These are phyloP conservation scores for Letharia lupina DNA, from an alignment of 495 filamentous ascomycete genomes.

Conservation along the genomic window DNA sequence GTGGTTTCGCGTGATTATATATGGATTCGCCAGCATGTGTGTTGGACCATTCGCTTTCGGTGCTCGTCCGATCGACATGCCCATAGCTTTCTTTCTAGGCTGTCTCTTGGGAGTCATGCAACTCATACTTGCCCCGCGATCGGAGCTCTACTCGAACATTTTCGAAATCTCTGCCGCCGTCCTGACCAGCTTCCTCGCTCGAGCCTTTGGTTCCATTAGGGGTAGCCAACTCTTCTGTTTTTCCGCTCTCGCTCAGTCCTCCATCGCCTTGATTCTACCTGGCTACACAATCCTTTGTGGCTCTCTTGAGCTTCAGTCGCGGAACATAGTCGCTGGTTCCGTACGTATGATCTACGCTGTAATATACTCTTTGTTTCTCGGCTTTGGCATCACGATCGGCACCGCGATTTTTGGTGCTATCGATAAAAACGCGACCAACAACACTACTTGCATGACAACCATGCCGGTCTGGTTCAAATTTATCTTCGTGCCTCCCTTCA, in stretches of 20 bases:
- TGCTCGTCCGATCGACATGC: constrained; percentile 79
- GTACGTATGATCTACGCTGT: constrained; percentile 95
- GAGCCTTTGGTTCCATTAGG: constrained; percentile 75
- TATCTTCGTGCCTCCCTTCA: constrained; percentile 73
- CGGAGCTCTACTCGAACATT: constrained; percentile 71
- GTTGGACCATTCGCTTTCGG: constrained; percentile 88
- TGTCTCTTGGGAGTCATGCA: constrained; percentile 75
- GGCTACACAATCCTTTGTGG: constrained; percentile 80
- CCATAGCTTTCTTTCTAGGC: constrained; percentile 77
- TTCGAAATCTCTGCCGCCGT: constrained; percentile 87
- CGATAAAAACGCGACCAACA: constrained; percentile 63
- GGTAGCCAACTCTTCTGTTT: constrained; percentile 75
- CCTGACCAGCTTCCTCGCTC: constrained; percentile 79
- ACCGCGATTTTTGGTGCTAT: constrained; percentile 82
- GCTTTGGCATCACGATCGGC: constrained; percentile 94
- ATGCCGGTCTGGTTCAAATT: constrained; percentile 55
- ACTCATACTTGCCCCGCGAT: constrained; percentile 68
- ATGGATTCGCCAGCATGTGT: constrained; percentile 70
- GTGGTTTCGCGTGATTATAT: constrained; percentile 71
- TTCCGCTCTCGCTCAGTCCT: constrained; percentile 79
- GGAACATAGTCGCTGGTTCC: constrained; percentile 78
- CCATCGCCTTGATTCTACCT: constrained; percentile 86
- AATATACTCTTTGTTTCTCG: constrained; percentile 90
- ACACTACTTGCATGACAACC: constrained; percentile 60
- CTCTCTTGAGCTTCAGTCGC: constrained; percentile 79